phyloP scores from a whole-genome alignment of 2,329 filamentous ascomycete genomes.

The Fusarium equiseti region DNA sequence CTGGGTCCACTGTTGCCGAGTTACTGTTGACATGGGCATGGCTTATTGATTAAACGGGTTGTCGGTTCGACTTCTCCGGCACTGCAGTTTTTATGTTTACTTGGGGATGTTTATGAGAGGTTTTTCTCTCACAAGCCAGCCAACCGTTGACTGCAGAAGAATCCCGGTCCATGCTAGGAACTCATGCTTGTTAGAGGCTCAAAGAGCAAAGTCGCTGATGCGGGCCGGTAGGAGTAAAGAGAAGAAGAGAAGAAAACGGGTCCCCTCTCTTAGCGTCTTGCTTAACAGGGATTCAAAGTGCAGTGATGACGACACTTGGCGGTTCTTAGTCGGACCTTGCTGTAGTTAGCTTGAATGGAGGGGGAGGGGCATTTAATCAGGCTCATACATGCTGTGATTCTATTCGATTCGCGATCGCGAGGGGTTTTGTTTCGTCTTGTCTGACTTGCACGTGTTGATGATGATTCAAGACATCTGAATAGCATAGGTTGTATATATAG shows the following conservation, averaged over 20 bases:
- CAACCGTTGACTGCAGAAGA: background rate
- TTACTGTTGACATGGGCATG: slow-evolving; percentile 1
- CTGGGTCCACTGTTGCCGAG: slow-evolving; percentile 14
- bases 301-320: slow-evolving; percentile 45
- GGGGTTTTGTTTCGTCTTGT: slow-evolving; percentile 34
- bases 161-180: slow-evolving; percentile 7
- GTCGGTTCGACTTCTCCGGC: slow-evolving; percentile 34
- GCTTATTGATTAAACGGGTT: slow-evolving; percentile 16
- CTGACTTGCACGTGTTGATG: slow-evolving; percentile 32
- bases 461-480: background rate
- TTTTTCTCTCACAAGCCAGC: background rate
- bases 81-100: background rate
- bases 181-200: slow-evolving; percentile 21
- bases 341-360: slow-evolving; percentile 25
- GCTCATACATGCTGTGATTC: background rate
- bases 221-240: slow-evolving; percentile 37
- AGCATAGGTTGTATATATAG: background rate
- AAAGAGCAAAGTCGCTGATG: slow-evolving; percentile 31
- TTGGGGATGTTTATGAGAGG: slow-evolving; percentile 1
- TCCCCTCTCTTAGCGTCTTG: slow-evolving; percentile 23
- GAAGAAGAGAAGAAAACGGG: slow-evolving; percentile 23
- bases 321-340: slow-evolving; percentile 27
- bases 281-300: slow-evolving; percentile 20
- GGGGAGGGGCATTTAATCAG: slow-evolving; percentile 40
- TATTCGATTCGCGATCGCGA: slow-evolving; percentile 18